Conservation (phyloP, 2,329 filamentous ascomycete species). For the Aspergillus sp. region DNA sequence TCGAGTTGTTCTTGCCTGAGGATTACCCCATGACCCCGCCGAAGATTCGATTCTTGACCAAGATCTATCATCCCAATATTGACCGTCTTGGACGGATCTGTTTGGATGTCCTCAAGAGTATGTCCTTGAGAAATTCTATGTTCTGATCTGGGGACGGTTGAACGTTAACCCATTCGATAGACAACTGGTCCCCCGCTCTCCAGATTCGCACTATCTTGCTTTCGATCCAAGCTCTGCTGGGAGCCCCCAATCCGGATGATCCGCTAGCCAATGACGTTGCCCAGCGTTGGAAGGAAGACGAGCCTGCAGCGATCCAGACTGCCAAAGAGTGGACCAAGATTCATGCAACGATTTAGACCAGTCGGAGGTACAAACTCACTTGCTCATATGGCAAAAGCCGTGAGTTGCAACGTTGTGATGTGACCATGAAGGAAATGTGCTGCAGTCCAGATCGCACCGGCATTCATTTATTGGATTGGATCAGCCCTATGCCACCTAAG, state of each 20-base stretch:
- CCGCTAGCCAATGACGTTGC: constrained; percentile 97
- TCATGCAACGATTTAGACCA: constrained; percentile 62
- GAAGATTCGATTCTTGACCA: constrained; percentile 97
- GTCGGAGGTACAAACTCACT: constrained; percentile 5
- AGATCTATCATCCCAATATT: constrained; percentile 99
- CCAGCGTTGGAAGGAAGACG: constrained; percentile 96
- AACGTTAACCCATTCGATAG: constrained; percentile 47
- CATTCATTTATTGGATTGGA: constrained; percentile 15
- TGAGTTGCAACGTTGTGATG: constrained; percentile 24
- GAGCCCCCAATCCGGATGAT: constrained; percentile 95
- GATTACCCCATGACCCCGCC: constrained; percentile 99
- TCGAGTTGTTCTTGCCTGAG: constrained; percentile 95
- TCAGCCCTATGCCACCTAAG: constrained; percentile 4
- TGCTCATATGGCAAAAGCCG: constrained; percentile 14
- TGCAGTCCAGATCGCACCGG: constrained; percentile 14
- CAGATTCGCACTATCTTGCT: constrained; percentile 98
- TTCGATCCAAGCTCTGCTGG: constrained; percentile 93
- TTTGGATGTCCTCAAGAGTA: constrained; percentile 95
- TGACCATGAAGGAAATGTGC: constrained; percentile 30
- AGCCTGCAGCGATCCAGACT: constrained; percentile 86
- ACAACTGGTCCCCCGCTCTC: constrained; percentile 97
- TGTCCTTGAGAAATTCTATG: constrained; percentile 25
- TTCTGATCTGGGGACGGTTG: neutral
- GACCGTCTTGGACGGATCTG: constrained; percentile 97
- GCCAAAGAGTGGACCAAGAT: constrained; percentile 88